Percentiles rank a stretch among this genome's conserved stretches.
Evolutionary conservation across 2,329 filamentous ascomycete species (phyloP).

Genomic region (Cyclaneusma minus): DNA sequence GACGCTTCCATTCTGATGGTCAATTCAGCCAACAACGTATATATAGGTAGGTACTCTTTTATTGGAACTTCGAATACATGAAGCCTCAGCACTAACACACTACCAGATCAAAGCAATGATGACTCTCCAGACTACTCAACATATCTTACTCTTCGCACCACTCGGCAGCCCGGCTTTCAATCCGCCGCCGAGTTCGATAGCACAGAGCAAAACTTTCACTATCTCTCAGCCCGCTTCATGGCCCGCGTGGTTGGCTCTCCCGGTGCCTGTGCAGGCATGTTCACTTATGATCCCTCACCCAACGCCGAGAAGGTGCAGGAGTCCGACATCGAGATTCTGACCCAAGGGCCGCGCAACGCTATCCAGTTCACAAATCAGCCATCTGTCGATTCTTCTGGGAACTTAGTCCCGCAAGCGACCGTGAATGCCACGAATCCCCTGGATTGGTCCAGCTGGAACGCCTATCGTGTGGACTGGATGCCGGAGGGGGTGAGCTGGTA

Average conservation of each 20-base stretch:
- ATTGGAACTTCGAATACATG: too few species aligned
- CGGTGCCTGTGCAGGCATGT: conserved; percentile 17
- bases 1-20: conserved; percentile 12
- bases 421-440: conserved; percentile 8
- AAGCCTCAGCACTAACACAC: too few species aligned
- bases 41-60: conserved; percentile 13
- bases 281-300: conserved; percentile 12
- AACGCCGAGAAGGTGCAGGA: conserved; percentile 11
- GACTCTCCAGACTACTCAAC: conserved; percentile 6
- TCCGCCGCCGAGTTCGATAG: conserved; percentile 16
- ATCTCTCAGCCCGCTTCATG: conserved; percentile 14
- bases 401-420: conserved; percentile 9
- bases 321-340: conserved; percentile 19
- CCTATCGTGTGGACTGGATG: conserved; percentile 18
- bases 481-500: conserved; percentile 15
- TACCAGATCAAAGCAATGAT: conserved; percentile 2
- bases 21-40: conserved; percentile 15
- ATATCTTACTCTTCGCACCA: conserved; percentile 16
- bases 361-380: conserved; percentile 19
- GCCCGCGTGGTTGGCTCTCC: conserved; percentile 14
- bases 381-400: conserved; percentile 9
- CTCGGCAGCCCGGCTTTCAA: conserved; percentile 13
- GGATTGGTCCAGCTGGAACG: conserved; percentile 16
- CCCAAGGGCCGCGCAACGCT: conserved; percentile 9
- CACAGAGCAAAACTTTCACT: conserved; percentile 11